These are phyloP conservation scores for Fusarium vanettenii DNA, from an alignment of 2,329 filamentous ascomycete genomes.

Conservation along the genomic window DNA sequence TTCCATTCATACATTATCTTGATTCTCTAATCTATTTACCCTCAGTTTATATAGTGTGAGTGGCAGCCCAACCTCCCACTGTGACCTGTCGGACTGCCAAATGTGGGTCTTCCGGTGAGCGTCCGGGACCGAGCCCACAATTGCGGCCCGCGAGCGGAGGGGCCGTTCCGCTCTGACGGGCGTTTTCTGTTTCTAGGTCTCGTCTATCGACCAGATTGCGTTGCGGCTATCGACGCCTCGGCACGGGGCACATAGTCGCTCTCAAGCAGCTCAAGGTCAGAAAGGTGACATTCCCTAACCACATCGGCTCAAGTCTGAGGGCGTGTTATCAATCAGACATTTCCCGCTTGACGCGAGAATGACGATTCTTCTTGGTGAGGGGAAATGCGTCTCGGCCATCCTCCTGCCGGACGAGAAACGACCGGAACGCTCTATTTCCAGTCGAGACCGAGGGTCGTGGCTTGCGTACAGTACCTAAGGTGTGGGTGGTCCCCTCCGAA, in stretches of 20 bases:
- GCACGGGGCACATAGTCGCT: conserved; percentile 33
- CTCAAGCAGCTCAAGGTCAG: background rate
- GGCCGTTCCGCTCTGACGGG: conserved; percentile 9
- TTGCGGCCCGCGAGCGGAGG: conserved; percentile 24
- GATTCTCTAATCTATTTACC: background rate
- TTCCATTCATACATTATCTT: background rate
- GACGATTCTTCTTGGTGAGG: conserved; percentile 3
- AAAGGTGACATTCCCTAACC: background rate
- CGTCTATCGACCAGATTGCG: conserved; percentile 19
- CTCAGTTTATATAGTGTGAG: background rate
- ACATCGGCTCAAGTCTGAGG: conserved; percentile 7
- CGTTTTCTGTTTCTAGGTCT: background rate
- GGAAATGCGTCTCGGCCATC: background rate
- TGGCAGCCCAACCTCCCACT: background rate
- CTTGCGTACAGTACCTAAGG: background rate
- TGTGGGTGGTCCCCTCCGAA: background rate
- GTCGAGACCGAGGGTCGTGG: conserved; percentile 18
- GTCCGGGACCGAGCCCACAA: conserved; percentile 28
- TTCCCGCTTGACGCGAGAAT: conserved; percentile 10
- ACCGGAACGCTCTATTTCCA: background rate
- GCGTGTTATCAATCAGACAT: conserved; percentile 3
- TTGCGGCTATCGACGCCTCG: conserved; percentile 31
- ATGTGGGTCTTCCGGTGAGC: conserved; percentile 7
- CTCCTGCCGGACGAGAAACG: background rate
- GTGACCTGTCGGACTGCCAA: background rate